Percentiles rank a stretch among this genome's conserved stretches.
Conservation (phyloP, 371 early-diverging fungal species). For the Umbelopsis sp. region DNA sequence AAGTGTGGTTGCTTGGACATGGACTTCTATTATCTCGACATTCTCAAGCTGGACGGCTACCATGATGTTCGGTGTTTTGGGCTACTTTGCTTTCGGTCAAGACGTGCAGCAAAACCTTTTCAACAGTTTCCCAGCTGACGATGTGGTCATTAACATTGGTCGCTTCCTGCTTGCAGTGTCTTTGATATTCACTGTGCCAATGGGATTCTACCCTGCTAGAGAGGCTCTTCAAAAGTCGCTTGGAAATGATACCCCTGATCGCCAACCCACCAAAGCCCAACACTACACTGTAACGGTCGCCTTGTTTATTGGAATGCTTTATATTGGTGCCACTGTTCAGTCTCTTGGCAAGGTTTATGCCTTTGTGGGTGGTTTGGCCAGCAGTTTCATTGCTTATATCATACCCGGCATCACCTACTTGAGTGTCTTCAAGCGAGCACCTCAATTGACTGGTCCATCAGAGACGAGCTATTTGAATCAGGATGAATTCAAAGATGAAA, state of each 20-base stretch:
- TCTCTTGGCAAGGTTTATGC: conserved; percentile 60
- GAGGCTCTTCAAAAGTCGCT: conserved; percentile 56
- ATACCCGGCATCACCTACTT: conserved; percentile 58
- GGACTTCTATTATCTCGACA: conserved; percentile 50
- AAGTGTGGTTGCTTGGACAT: conserved; percentile 47
- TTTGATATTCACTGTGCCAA: conserved; percentile 60
- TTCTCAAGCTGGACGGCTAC: conserved; percentile 55
- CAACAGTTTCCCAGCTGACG: conserved; percentile 57
- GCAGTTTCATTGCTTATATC: conserved; percentile 60
- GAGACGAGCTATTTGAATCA: background rate
- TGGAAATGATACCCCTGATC: conserved; percentile 49
- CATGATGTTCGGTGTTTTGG: conserved; percentile 61
- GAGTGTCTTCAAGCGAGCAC: conserved; percentile 31
- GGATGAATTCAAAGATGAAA: background rate
- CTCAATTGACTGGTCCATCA: background rate
- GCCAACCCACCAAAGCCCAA: conserved; percentile 45
- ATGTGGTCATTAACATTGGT: conserved; percentile 56
- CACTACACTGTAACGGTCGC: conserved; percentile 49
- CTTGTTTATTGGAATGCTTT: conserved; percentile 44
- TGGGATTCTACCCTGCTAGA: conserved; percentile 64
- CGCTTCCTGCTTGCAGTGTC: conserved; percentile 56
- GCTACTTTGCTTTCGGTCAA: conserved; percentile 59
- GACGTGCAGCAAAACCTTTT: conserved; percentile 62
- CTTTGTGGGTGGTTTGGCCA: conserved; percentile 59
- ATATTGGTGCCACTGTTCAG: conserved; percentile 45